These are phyloP conservation scores for Chrysanthemum seticuspe DNA, from an alignment of 129 eudicot species.

Conservation along the genomic window DNA sequence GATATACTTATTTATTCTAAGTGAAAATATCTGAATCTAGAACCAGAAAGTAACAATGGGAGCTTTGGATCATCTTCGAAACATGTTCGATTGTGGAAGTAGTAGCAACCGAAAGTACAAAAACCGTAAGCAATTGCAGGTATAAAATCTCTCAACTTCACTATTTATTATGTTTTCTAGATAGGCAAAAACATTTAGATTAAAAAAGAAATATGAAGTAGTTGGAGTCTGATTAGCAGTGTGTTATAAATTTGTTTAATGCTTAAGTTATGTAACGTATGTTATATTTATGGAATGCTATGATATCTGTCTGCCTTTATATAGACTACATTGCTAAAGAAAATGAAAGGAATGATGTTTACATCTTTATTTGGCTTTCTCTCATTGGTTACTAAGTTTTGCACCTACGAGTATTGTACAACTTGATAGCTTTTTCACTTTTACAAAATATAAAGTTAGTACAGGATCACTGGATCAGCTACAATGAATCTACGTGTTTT, in stretches of 20 bases:
- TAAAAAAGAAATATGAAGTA: too few species aligned
- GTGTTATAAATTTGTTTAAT: not conserved
- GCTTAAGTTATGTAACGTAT: constrained; percentile 4
- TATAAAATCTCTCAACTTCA: not conserved
- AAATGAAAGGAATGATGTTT: constrained; percentile 19
- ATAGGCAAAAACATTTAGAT: too few species aligned
- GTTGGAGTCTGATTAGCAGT: not conserved
- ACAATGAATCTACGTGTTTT: not conserved
- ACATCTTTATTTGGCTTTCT: constrained; percentile 21
- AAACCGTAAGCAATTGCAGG: constrained; percentile 87
- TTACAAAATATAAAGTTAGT: not conserved
- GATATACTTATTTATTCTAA: constrained; percentile 12
- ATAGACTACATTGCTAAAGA: constrained; percentile 10
- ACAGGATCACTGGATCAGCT: too few species aligned
- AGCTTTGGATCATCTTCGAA: constrained; percentile 72
- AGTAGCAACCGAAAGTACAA: constrained; percentile 52
- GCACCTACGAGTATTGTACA: not conserved
- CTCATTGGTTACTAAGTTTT: not conserved
- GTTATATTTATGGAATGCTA: constrained; percentile 19
- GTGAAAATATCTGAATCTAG: constrained; percentile 31
- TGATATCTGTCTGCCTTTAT: constrained; percentile 32
- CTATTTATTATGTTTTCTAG: not conserved
- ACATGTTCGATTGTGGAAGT: constrained; percentile 61
- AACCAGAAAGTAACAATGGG: constrained; percentile 52
- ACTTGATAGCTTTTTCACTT: not conserved